Evolutionary conservation across 352 stramenopile genomes (phyloP), one percentile per base, ranked within the genome.

Genomic region (Lagenidium giganteum): DNA sequence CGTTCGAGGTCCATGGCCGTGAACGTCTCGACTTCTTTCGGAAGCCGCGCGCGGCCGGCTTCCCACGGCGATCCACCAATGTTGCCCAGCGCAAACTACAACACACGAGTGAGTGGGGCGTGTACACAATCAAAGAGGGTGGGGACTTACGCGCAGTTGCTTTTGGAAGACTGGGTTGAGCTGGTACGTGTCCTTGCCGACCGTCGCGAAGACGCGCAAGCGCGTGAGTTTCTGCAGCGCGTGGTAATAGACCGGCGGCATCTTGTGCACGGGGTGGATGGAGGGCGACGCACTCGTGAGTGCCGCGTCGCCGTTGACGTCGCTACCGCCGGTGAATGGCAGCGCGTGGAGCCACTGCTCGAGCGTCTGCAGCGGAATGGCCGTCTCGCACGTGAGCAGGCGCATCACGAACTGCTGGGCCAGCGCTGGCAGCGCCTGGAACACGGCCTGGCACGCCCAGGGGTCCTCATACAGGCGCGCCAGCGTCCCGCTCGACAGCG

Each of bases 401-500:
- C 85, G 85, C 75, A 96, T 88, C 1, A 95, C 81, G 36, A 95
- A 93, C 62, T 96, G 86, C 61, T 96, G 86, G 14, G 83, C 78
- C 17, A 96, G 74, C 9, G 85, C 55, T 13, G 77, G 71, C 11
- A 96, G 70, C 18, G 83, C 80, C 65, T 95, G 83, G 54, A 95
- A 90, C 4, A 96, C 75, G 13, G 86, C 86, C 51, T 93, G 79
- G 45, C 86, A 96, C 6, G 83, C 87, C 83, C 83, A 96, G 35
- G 83, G 78, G 51, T 93, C 81, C 47, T 83, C 62, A 45, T 89
- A 93, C 25, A 93, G 67, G 25, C 78, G 69, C 61, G 89, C 78
- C 21, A 93, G 58, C 51, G 77, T 89, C 41, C 57, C 62, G 34
- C 62, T 71, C 40, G 81, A 76, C 47, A 91, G 68, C 58, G 78